Conservation (phyloP, 768 basidiomycete species). For the Leccinum imitatum region DNA sequence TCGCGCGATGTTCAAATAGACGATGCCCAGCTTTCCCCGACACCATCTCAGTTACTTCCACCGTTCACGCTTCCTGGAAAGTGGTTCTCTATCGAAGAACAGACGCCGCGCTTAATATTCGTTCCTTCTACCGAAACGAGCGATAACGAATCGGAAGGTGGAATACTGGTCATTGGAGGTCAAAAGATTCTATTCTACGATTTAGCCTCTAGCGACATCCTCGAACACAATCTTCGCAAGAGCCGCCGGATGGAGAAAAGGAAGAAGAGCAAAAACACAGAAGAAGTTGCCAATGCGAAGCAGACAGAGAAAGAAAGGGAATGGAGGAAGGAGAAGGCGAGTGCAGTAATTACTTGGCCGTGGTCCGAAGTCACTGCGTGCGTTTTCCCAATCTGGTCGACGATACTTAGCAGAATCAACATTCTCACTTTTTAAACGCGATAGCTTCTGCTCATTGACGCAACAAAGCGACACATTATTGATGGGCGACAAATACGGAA, state of each 20-base stretch:
- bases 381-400: constrained; percentile 25
- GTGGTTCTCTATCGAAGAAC: constrained; percentile 39
- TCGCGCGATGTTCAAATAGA: constrained; percentile 53
- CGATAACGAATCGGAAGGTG: constrained; percentile 50
- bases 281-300: constrained; percentile 45
- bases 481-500: constrained; percentile 71
- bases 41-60: constrained; percentile 45
- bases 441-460: constrained; percentile 55
- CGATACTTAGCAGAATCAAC: not conserved
- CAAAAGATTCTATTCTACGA: constrained; percentile 63
- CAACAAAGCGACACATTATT: constrained; percentile 48
- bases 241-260: constrained; percentile 50
- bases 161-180: constrained; percentile 70
- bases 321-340: constrained; percentile 51
- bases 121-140: constrained; percentile 28
- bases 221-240: constrained; percentile 56
- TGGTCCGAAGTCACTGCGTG: constrained; percentile 74
- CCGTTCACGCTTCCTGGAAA: constrained; percentile 53
- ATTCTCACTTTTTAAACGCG: not conserved
- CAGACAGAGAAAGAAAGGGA: constrained; percentile 60
- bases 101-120: constrained; percentile 41
- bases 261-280: constrained; percentile 45
- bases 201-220: constrained; percentile 44
- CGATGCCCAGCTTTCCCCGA: constrained; percentile 49
- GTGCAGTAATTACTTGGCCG: constrained; percentile 66